These are phyloP conservation scores for Mucor plumbeus DNA, from an alignment of 371 early-diverging fungal genomes.

Conservation along the genomic window DNA sequence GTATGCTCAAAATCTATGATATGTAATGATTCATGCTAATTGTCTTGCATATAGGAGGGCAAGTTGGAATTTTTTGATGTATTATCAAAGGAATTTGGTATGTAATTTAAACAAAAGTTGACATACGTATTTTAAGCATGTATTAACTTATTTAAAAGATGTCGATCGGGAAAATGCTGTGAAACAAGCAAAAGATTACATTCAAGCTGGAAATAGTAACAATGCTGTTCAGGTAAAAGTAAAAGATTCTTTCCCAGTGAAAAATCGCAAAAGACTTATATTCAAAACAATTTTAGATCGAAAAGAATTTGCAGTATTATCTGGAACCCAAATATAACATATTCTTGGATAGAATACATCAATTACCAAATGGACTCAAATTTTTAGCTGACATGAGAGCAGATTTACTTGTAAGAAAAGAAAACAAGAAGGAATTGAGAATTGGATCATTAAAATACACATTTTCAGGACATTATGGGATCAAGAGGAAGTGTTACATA, in stretches of 20 bases:
- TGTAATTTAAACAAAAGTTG: background rate
- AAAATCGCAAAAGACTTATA: background rate
- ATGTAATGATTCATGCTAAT: background rate
- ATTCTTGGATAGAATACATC: slow-evolving; percentile 76
- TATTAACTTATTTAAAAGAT: background rate
- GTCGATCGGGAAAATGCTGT: slow-evolving; percentile 41
- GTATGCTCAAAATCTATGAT: slow-evolving; percentile 13
- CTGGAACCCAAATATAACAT: slow-evolving; percentile 66
- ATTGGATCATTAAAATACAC: background rate
- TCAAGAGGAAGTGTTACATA: slow-evolving; percentile 3
- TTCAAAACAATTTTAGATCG: slow-evolving; percentile 33
- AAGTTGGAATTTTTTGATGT: slow-evolving; percentile 58
- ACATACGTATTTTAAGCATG: no score
- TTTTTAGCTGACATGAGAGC: slow-evolving; percentile 76
- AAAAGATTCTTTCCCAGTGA: no score
- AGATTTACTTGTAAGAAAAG: slow-evolving; percentile 61
- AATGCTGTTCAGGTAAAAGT: background rate
- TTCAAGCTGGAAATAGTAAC: background rate
- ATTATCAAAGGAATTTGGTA: slow-evolving; percentile 69
- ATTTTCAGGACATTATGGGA: slow-evolving; percentile 10
- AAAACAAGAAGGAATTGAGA: no score
- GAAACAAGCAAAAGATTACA: slow-evolving; percentile 12
- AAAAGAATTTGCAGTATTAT: slow-evolving; percentile 62
- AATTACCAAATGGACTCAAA: slow-evolving; percentile 76
- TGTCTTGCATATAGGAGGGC: slow-evolving; percentile 34